phyloP scores from a whole-genome alignment of 208 protist species.

The Herpetomonas samuelpessoai region DNA sequence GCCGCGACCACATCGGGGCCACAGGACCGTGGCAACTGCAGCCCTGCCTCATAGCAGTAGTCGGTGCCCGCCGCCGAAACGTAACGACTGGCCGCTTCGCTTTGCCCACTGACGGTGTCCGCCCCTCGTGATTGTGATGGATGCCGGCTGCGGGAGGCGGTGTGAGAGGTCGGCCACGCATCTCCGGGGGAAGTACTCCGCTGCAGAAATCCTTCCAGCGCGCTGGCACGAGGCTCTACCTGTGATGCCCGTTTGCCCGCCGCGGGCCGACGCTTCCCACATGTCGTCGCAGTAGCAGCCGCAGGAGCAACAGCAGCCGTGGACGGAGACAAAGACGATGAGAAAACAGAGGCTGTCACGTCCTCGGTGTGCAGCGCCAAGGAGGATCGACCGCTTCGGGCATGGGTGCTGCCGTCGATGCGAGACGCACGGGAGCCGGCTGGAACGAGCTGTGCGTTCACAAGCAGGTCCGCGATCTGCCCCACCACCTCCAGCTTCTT shows the following conservation, averaged over 20 bases:
- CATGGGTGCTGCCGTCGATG: not conserved
- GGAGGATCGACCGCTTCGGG: not conserved
- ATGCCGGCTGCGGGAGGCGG: not conserved
- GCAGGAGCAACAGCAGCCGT: not conserved
- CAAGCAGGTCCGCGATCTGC: not conserved
- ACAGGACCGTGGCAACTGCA: slow-evolving; percentile 14
- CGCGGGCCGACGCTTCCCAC: too few species aligned
- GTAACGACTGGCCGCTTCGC: not conserved
- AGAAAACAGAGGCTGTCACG: not conserved
- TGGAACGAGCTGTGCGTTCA: not conserved
- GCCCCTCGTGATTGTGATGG: too few species aligned
- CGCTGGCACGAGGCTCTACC: not conserved
- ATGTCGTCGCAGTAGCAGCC: not conserved
- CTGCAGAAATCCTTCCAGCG: not conserved
- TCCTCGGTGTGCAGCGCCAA: not conserved
- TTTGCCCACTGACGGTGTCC: too few species aligned
- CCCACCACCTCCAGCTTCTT: not conserved
- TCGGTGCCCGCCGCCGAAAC: not conserved
- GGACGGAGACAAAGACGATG: too few species aligned
- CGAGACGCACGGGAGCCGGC: not conserved
- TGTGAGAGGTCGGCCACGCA: not conserved
- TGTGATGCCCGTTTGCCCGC: too few species aligned
- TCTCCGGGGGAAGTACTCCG: not conserved
- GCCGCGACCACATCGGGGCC: slow-evolving; percentile 11
- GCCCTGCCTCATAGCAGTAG: not conserved